These are phyloP conservation scores for Hygrophila difformis DNA, from an alignment of 257 asterid species.

Conservation along the genomic window DNA sequence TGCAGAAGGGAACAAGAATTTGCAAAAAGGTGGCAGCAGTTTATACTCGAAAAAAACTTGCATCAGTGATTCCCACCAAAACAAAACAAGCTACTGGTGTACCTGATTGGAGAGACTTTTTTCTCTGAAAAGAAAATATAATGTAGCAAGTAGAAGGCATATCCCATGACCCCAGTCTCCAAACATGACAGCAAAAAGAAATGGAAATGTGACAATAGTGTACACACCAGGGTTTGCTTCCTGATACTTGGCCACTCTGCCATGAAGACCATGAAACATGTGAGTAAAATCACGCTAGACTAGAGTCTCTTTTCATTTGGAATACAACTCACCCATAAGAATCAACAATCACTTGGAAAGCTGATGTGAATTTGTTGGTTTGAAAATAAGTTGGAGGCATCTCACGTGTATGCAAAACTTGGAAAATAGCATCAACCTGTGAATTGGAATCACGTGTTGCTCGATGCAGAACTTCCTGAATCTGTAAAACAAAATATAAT, in stretches of 20 bases:
- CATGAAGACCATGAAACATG: constrained; percentile 19
- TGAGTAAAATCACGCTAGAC: constrained; percentile 2
- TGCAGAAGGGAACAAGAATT: constrained; percentile 5
- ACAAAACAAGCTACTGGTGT: not conserved
- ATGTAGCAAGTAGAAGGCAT: constrained; percentile 80
- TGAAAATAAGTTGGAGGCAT: constrained; percentile 90
- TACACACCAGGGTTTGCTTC: constrained; percentile 99
- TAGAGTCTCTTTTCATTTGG: not conserved
- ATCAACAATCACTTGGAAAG: constrained; percentile 92
- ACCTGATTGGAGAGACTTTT: constrained; percentile 85
- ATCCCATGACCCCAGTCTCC: constrained; percentile 99
- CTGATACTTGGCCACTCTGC: constrained; percentile 96
- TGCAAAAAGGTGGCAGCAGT: constrained; percentile 9
- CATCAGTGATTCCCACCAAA: not conserved
- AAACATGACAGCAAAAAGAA: constrained; percentile 98
- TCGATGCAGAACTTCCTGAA: constrained; percentile 72
- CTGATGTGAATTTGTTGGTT: constrained; percentile 83
- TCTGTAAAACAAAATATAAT: constrained; percentile 29
- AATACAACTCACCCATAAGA: constrained; percentile 85
- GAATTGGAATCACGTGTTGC: constrained; percentile 84
- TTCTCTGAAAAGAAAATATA: constrained; percentile 58
- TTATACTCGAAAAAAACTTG: not conserved
- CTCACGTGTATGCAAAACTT: constrained; percentile 80
- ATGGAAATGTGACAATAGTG: constrained; percentile 97
- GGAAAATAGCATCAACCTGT: constrained; percentile 87